Conservation (phyloP, 495 filamentous ascomycete genomes). For the Delitschia confertaspora region DNA sequence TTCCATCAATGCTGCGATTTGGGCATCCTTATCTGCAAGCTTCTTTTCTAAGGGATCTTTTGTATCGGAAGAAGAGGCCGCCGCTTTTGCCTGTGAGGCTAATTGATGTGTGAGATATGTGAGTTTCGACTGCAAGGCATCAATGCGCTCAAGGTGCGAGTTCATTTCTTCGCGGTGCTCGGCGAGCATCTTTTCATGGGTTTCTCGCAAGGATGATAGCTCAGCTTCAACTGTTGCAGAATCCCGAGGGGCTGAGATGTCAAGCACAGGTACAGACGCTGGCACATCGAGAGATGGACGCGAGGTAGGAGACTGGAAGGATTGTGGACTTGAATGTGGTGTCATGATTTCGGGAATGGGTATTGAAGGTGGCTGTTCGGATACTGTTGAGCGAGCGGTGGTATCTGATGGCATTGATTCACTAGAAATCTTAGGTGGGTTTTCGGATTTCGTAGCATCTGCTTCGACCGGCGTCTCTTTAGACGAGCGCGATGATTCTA, state of each 20-base stretch:
- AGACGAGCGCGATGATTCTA: conserved; percentile 1
- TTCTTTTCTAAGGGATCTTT: conserved; percentile 60
- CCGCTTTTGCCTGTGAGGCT: conserved; percentile 55
- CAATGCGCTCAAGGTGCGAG: conserved; percentile 78
- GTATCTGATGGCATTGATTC: conserved; percentile 12
- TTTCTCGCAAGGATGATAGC: conserved; percentile 44
- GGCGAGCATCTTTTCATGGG: conserved; percentile 51
- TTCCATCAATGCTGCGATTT: conserved; percentile 79
- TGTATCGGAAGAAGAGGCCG: conserved; percentile 59
- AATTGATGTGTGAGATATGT: conserved; percentile 52
- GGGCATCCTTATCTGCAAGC: conserved; percentile 79
- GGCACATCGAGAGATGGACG: conserved; percentile 25
- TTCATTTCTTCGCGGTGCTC: conserved; percentile 73
- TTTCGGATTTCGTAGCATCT: conserved; percentile 16
- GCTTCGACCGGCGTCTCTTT: conserved; percentile 4
- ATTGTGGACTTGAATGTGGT: too few species aligned
- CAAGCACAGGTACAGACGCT: conserved; percentile 21
- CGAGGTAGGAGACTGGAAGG: conserved; percentile 18
- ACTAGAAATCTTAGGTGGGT: conserved; percentile 8
- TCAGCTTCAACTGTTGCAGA: conserved; percentile 17
- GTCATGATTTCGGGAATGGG: conserved; percentile 30
- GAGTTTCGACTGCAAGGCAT: conserved; percentile 83
- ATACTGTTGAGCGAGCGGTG: neutral
- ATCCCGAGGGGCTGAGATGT: conserved; percentile 32
- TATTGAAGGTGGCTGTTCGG: neutral